These are phyloP conservation scores for Pugionium cornutum DNA, from an alignment of 345 rosid species.

Conservation along the genomic window DNA sequence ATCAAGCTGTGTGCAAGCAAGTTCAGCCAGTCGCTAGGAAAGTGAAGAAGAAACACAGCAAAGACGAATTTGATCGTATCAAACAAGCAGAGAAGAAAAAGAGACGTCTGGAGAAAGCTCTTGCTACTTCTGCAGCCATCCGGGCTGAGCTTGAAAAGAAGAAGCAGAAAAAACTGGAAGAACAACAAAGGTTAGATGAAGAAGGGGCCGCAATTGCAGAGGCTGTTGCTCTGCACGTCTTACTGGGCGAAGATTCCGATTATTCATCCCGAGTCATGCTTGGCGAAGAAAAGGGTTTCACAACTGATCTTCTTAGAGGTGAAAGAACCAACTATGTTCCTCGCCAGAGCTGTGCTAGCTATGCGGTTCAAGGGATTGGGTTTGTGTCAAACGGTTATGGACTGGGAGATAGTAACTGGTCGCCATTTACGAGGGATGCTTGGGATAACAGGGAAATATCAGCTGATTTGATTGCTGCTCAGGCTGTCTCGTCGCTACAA, in stretches of 20 bases:
- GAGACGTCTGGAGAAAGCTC: slow-evolving; percentile 89
- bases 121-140: slow-evolving; percentile 85
- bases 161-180: slow-evolving; percentile 87
- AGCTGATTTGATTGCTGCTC: slow-evolving; percentile 70
- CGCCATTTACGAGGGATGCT: slow-evolving; percentile 50
- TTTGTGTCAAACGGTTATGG: slow-evolving; percentile 56
- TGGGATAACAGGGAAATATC: slow-evolving; percentile 61
- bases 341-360: slow-evolving; percentile 39
- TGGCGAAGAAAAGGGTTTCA: slow-evolving; percentile 50
- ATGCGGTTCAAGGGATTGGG: slow-evolving; percentile 54
- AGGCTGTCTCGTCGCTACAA: slow-evolving; percentile 84
- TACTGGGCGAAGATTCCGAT: slow-evolving; percentile 88
- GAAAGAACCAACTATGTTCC: slow-evolving; percentile 48
- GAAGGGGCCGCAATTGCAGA: slow-evolving; percentile 99
- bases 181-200: slow-evolving; percentile 94
- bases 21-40: slow-evolving; percentile 73
- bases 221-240: slow-evolving; percentile 92
- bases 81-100: slow-evolving; percentile 91
- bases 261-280: slow-evolving; percentile 61
- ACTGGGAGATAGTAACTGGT: slow-evolving; percentile 54
- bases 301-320: slow-evolving; percentile 48
- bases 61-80: slow-evolving; percentile 80
- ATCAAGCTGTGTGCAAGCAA: slow-evolving; percentile 60
- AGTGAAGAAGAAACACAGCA: slow-evolving; percentile 69
- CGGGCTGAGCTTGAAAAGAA: slow-evolving; percentile 77